phyloP scores from a whole-genome alignment of 2,329 filamentous ascomycete genomes.

The Aspergillus fumigatus region DNA sequence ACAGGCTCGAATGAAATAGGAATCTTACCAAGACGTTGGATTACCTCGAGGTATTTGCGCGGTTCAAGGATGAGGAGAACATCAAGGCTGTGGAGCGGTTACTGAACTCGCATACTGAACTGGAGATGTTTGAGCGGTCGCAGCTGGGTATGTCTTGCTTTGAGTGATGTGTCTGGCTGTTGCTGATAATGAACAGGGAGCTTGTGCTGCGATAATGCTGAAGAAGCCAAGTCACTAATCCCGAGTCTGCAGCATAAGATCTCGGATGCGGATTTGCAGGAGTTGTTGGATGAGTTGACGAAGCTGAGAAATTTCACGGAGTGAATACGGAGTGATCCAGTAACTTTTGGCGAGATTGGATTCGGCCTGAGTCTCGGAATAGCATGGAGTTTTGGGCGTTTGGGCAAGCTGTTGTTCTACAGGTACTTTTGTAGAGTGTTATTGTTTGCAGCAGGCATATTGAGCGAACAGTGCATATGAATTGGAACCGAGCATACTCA shows the following conservation, averaged over 20 bases:
- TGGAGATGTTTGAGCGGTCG: conserved; percentile 89
- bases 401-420: neutral
- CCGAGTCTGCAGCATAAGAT: conserved; percentile 88
- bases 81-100: conserved; percentile 90
- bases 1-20: conserved; percentile 14
- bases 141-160: conserved; percentile 65
- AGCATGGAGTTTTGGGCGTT: conserved; percentile 28
- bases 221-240: conserved; percentile 95
- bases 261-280: conserved; percentile 78
- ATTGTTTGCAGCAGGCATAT: neutral
- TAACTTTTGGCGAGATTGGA: conserved; percentile 1
- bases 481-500: neutral
- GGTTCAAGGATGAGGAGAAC: conserved; percentile 93
- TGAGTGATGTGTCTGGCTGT: neutral
- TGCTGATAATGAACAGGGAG: conserved; percentile 56
- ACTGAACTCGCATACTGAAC: conserved; percentile 67
- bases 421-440: neutral
- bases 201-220: conserved; percentile 83
- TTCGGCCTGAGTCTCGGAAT: neutral
- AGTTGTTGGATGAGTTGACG: conserved; percentile 83
- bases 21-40: conserved; percentile 83
- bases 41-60: conserved; percentile 90
- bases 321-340: conserved; percentile 14
- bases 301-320: conserved; percentile 60
- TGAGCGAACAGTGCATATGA: neutral